Conservation (phyloP, 2,329 filamentous ascomycete species). For the Leptographium radiaticola region DNA sequence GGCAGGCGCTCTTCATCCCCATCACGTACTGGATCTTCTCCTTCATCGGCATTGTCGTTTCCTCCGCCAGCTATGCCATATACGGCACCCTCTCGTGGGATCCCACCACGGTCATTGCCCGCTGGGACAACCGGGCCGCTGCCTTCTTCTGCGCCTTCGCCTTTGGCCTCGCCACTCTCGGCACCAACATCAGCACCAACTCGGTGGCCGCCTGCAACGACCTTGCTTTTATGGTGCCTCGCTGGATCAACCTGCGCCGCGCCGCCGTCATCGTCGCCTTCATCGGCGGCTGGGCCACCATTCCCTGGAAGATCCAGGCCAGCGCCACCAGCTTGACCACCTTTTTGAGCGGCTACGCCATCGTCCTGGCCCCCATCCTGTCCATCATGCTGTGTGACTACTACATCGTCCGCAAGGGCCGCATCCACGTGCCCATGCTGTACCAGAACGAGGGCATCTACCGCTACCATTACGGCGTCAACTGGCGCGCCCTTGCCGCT, state of each 20-base stretch:
- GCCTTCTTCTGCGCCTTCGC: slow-evolving; percentile 15
- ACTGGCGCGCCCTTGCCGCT: slow-evolving; percentile 8
- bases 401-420: slow-evolving; percentile 23
- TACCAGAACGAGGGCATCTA: slow-evolving; percentile 23
- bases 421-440: slow-evolving; percentile 22
- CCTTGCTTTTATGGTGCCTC: slow-evolving; percentile 19
- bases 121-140: slow-evolving; percentile 10
- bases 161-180: slow-evolving; percentile 11
- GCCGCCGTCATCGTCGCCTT: slow-evolving; percentile 14
- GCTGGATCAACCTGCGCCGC: slow-evolving; percentile 23
- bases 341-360: slow-evolving; percentile 12
- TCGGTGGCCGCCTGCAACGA: slow-evolving; percentile 25
- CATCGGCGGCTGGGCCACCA: slow-evolving; percentile 15
- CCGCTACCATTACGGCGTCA: slow-evolving; percentile 15
- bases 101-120: slow-evolving; percentile 11
- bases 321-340: slow-evolving; percentile 10
- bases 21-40: slow-evolving; percentile 16
- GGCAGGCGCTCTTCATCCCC: slow-evolving; percentile 26
- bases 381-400: slow-evolving; percentile 24
- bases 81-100: slow-evolving; percentile 21
- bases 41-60: slow-evolving; percentile 27
- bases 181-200: slow-evolving; percentile 16
- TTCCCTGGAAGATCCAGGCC: slow-evolving; percentile 13
- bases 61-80: slow-evolving; percentile 26
- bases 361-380: slow-evolving; percentile 13